Percentiles rank a stretch among this genome's conserved stretches.
phyloP scores from a whole-genome alignment of 1,139 yeast species.

The Candida pseudoviswanathii region DNA sequence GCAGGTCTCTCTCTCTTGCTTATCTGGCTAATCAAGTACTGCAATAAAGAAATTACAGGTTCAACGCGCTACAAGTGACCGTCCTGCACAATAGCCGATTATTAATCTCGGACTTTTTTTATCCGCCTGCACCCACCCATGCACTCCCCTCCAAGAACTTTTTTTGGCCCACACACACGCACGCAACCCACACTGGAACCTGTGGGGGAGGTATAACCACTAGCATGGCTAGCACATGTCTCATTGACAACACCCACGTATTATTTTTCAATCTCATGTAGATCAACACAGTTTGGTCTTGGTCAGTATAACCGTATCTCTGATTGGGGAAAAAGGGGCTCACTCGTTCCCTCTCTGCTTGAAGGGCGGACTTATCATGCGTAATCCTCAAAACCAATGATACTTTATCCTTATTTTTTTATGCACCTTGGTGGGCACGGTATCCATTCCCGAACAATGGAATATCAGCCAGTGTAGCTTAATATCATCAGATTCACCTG shows the following conservation, averaged over 20 bases:
- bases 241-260: not conserved
- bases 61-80: no score
- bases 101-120: constrained; percentile 1
- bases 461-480: no score
- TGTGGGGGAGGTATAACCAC: no score
- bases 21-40: no score
- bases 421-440: not conserved
- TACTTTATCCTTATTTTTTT: not conserved
- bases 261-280: not conserved
- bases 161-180: not conserved
- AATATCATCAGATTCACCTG: no score
- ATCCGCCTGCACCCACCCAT: not conserved
- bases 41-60: no score
- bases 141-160: not conserved
- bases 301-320: not conserved
- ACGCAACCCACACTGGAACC: not conserved
- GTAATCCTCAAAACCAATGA: not conserved
- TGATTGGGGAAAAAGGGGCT: not conserved
- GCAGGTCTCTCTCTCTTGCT: not conserved
- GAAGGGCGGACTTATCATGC: not conserved
- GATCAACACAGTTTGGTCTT: not conserved
- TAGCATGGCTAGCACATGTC: not conserved
- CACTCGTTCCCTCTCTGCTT: not conserved
- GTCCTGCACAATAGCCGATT: not conserved
- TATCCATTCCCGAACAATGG: not conserved